Base-by-base conservation (phyloP, 768 basidiomycete species). In the Tubosaeta sp. region DNA sequence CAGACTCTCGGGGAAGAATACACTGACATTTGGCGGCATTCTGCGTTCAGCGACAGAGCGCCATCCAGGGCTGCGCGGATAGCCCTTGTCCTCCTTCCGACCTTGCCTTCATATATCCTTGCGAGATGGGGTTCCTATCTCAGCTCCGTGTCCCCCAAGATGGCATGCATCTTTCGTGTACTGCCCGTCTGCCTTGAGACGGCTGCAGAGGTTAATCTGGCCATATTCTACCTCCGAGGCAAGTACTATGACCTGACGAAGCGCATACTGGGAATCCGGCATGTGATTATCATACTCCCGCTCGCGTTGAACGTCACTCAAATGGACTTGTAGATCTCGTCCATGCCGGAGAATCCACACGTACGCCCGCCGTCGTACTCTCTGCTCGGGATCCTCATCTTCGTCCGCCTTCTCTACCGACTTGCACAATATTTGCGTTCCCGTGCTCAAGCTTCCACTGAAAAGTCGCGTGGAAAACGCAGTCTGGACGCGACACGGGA, bases 1-100 rank as follows among this genome's bases (percentile, higher is more conserved):
- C 91, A 93, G 68, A 91, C 87, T 5, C 75, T 93, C 1, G 91
- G 91, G n/a, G 91, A 94, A 67, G 91, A 94, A 64, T 94, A 94
- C 60, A 91, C 89, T 1, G 86, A 87, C 60, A 84, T 88, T 32
- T 89, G 90, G 87, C 82, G 84, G 57, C 80, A 84, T 51, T 81
- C 84, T 11, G 63, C 72, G 3, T 69, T 66, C 27, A 71, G 67
- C 1, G 58, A 64, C 17, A 51, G 65, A 31, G 59, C 76, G 19
- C 85, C 83, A 3, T 73, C 82, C 13, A 66, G 58, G 19, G 62
- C 62, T 46, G 62, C 72, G 9, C 79, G 86, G 19, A 65, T 75
- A 14, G 74, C 76, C 3, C 74, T 90, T 11, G 74, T 91, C 52
- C 69, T 90, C n/a, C 71, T 88, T 22, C 82, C 84, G 6, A 76